Base-by-base conservation (phyloP, 2,329 filamentous ascomycete species). In the Trichothecium roseum region DNA sequence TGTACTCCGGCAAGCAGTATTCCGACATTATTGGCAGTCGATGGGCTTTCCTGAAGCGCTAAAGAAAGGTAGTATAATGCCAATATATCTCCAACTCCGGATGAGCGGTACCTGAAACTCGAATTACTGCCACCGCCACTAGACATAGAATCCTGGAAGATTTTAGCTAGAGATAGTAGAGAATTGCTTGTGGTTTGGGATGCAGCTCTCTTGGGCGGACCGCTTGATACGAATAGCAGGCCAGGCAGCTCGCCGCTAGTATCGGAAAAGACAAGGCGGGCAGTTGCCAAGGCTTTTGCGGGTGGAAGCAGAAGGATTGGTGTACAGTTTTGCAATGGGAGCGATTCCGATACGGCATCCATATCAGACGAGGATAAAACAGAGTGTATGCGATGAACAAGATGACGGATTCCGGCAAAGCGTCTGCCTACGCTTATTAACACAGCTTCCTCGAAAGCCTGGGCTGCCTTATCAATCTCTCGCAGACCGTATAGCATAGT, bases 21-120 rank as follows among this genome's bases (percentile, higher is more conserved):
- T 3, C 91, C 91, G 10, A 98, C 88, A 54, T 98, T 98, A 54
- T 98, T 98, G 1, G 91, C 91, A 0, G 91, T 98, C 0, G 91
- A 98, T 3, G 91, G 91, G 49, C 91, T 96, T 32, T 91, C 88
- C 44, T 95, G 91, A 3, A 98, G 69, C 0, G 91, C 94, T 3
- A 98, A 64, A 0, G 91, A 98, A 3, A 98, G 68, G 51, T 98
- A 98, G 56, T 98, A 98, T 10, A 98, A 71, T 2, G 88, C 85
- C 26, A 98, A 62, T 27, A 98, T 96, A 50, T 98, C 91, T 29
- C 86, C 78, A 17, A 96, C 86, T 2, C 86, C 83, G 30, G 81
- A 79, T 3, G 78, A 72, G 37, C 78, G 75, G 39, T 73, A 72
- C 16, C 74, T 62, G 9, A 72, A 62, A 28, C 63, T 62, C 9